A percentile compares a stretch with the other conserved stretches of the same genome.
Conservation (phyloP, 306 rosid genomes). For the Oxytropis ochrocephala region DNA sequence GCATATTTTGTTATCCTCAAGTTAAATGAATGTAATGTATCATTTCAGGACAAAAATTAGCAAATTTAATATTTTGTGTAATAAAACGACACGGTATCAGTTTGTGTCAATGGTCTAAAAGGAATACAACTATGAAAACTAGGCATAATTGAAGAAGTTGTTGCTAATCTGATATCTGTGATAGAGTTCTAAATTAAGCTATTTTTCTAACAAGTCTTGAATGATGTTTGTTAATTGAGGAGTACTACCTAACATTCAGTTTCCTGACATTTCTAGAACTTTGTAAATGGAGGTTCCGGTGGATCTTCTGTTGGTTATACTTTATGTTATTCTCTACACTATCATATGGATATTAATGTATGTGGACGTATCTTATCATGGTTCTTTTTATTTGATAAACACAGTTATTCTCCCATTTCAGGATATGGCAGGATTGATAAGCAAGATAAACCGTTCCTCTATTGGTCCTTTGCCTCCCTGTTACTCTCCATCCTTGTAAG, state of each 20-base stretch:
- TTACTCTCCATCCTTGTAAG: constrained; percentile 92
- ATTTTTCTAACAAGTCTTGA: neutral
- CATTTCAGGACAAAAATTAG: neutral
- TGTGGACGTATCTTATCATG: neutral
- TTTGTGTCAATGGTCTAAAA: neutral
- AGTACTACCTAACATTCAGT: neutral
- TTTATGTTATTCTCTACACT: neutral
- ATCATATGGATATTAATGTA: neutral
- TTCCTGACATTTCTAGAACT: neutral
- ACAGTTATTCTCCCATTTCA: constrained; percentile 30
- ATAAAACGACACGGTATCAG: neutral
- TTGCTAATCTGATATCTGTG: neutral
- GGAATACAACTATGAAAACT: neutral
- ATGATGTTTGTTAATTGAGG: neutral
- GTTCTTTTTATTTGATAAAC: constrained; percentile 5
- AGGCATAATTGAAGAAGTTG: neutral
- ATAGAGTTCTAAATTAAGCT: neutral
- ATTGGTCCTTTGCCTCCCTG: constrained; percentile 92
- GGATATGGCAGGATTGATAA: constrained; percentile 98
- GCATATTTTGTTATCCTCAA: neutral
- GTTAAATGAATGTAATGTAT: neutral
- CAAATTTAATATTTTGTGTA: neutral
- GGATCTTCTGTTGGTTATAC: neutral
- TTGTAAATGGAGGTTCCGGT: neutral
- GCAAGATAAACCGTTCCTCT: constrained; percentile 91